Evolutionary conservation across 441 rosid species (phyloP).

Genomic region (Populus hybrid): DNA sequence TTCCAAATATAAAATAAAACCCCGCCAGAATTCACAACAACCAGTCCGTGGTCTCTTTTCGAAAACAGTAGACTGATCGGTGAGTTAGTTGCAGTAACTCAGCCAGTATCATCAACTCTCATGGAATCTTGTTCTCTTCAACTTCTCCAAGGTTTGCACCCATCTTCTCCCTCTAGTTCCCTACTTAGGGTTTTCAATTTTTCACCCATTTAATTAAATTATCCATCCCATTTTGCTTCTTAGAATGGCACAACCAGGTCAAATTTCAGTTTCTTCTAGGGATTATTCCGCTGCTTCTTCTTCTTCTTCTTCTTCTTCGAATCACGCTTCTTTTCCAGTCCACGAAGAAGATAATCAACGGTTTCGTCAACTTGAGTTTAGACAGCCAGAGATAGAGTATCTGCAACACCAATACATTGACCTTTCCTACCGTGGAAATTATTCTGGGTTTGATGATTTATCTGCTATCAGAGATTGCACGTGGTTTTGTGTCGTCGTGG

Average conservation of each 20-base stretch:
- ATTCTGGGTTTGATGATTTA: conserved; percentile 28
- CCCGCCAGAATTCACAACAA: not conserved
- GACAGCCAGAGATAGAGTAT: conserved; percentile 35
- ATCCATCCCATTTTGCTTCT: conserved; percentile 3
- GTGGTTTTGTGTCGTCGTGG: conserved; percentile 83
- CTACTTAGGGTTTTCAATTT: not conserved
- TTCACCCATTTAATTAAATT: not conserved
- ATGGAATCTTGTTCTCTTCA: not conserved
- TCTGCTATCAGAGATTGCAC: conserved; percentile 54
- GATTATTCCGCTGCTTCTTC: conserved; percentile 20
- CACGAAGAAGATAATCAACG: conserved; percentile 40
- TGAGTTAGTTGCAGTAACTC: not conserved
- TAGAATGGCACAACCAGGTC: conserved; percentile 50
- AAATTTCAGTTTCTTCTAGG: conserved; percentile 30
- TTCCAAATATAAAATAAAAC: not conserved
- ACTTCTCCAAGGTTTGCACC: not conserved
- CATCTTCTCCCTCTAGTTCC: not conserved
- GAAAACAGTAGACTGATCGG: not conserved
- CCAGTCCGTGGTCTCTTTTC: not conserved
- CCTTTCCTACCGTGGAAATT: conserved; percentile 41
- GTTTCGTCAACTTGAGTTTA: conserved; percentile 22
- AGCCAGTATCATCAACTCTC: not conserved
- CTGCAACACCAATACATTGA: conserved; percentile 22
- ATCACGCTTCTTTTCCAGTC: conserved; percentile 26
- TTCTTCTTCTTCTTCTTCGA: conserved; percentile 27